phyloP scores from a whole-genome alignment of 2,329 filamentous ascomycete genomes.

The Ophiognomonia clavigignenti-juglandacearum region DNA sequence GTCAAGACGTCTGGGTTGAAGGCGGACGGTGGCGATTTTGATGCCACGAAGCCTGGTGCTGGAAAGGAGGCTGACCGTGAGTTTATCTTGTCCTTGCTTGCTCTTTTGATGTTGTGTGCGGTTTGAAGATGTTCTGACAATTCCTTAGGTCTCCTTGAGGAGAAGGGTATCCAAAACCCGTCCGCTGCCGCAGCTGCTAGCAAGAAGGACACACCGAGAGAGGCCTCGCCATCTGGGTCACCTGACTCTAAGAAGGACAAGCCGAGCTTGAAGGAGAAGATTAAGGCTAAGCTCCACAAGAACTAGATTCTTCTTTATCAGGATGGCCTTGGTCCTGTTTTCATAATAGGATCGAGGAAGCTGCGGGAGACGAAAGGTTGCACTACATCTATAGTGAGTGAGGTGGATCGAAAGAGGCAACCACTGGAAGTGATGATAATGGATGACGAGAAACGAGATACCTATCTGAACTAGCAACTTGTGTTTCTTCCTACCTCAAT shows the following conservation, averaged over 20 bases:
- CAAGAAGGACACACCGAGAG: conserved; percentile 16
- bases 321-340: too few relatives aligned
- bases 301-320: too few relatives aligned
- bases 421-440: not conserved
- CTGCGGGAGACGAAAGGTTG: too few relatives aligned
- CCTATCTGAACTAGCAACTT: conserved; percentile 11
- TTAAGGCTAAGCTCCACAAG: conserved; percentile 64
- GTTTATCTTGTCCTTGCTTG: conserved; percentile 21
- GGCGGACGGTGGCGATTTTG: conserved; percentile 65
- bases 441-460: conserved; percentile 9
- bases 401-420: too few relatives aligned
- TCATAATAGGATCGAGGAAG: too few relatives aligned
- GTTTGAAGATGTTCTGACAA: not conserved
- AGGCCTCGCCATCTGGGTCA: conserved; percentile 14
- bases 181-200: conserved; percentile 18
- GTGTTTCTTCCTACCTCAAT: conserved; percentile 1
- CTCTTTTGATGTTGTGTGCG: not conserved
- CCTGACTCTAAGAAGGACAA: conserved; percentile 34
- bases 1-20: conserved; percentile 53
- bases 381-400: too few relatives aligned
- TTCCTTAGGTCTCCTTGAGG: conserved; percentile 44
- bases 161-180: conserved; percentile 41
- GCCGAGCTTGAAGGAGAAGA: conserved; percentile 54
- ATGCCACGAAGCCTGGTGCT: conserved; percentile 58
- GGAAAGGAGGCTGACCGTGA: conserved; percentile 62